A percentile compares a stretch with the other conserved stretches of the same genome.
phyloP scores from a whole-genome alignment of 441 rosid genomes.

The Gossypium lobatum region DNA sequence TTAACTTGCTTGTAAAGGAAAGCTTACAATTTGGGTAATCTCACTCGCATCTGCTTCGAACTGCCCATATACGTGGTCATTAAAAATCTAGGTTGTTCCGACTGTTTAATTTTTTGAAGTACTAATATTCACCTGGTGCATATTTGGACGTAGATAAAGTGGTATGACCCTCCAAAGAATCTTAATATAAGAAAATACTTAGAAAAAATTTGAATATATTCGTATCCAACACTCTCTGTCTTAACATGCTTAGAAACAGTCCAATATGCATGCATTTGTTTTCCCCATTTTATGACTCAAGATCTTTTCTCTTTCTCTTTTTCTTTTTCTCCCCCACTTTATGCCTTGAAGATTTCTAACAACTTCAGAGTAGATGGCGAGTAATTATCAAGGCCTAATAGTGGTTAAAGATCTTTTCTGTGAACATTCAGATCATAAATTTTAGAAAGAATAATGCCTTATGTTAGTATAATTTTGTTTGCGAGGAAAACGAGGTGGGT shows the following conservation, averaged over 20 bases:
- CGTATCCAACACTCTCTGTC: neutral
- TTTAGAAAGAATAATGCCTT: neutral
- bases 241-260: neutral
- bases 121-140: neutral
- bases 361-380: neutral
- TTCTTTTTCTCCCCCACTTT: neutral
- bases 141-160: neutral
- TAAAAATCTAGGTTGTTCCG: neutral
- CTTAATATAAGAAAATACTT: neutral
- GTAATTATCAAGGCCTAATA: neutral
- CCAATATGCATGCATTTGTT: neutral
- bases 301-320: neutral
- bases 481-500: neutral
- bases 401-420: neutral
- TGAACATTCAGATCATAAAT: slow-evolving; percentile 4
- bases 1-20: slow-evolving; percentile 58
- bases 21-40: slow-evolving; percentile 74
- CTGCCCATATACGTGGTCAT: neutral
- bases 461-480: neutral
- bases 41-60: neutral
- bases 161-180: neutral
- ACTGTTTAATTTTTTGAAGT: neutral
- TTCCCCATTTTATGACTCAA: neutral
- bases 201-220: neutral
- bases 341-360: neutral